Conservation (phyloP, 352 stramenopile species). For the Pythium aquatile region DNA sequence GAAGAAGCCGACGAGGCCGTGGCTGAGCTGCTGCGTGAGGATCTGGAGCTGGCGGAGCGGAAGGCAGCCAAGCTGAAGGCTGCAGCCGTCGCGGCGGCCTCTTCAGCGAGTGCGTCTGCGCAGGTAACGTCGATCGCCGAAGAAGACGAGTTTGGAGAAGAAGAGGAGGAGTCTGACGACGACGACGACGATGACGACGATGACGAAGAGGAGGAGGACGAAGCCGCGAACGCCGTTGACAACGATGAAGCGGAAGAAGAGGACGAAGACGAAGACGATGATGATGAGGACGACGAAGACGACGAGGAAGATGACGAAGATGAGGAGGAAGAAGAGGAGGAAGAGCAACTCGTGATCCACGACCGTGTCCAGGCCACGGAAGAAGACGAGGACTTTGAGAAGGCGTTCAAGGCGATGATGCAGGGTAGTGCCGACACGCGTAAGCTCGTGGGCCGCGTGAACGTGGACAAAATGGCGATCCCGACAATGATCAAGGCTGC, state of each 20-base stretch:
- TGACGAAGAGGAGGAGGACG: constrained; percentile 63
- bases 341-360: constrained; percentile 88
- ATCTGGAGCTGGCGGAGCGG: constrained; percentile 71
- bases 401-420: constrained; percentile 88
- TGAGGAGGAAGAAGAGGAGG: constrained; percentile 72
- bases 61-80: constrained; percentile 62
- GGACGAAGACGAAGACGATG: constrained; percentile 73
- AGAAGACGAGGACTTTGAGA: constrained; percentile 88
- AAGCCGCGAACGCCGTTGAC: constrained; percentile 56
- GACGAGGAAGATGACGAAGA: constrained; percentile 61
- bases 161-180: constrained; percentile 57
- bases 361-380: constrained; percentile 72
- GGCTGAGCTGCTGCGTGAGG: constrained; percentile 48
- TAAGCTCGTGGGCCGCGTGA: constrained; percentile 63
- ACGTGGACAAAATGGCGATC: constrained; percentile 89
- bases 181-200: constrained; percentile 79
- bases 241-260: constrained; percentile 77
- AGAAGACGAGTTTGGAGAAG: constrained; percentile 37
- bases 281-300: constrained; percentile 64
- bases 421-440: constrained; percentile 56
- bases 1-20: constrained; percentile 67
- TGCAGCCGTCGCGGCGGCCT: constrained; percentile 19
- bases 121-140: constrained; percentile 24
- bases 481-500: constrained; percentile 75
- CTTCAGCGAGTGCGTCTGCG: constrained; percentile 21